Base-by-base conservation (phyloP, 2,329 filamentous ascomycete species). In the Fusarium pseudonygamai region DNA sequence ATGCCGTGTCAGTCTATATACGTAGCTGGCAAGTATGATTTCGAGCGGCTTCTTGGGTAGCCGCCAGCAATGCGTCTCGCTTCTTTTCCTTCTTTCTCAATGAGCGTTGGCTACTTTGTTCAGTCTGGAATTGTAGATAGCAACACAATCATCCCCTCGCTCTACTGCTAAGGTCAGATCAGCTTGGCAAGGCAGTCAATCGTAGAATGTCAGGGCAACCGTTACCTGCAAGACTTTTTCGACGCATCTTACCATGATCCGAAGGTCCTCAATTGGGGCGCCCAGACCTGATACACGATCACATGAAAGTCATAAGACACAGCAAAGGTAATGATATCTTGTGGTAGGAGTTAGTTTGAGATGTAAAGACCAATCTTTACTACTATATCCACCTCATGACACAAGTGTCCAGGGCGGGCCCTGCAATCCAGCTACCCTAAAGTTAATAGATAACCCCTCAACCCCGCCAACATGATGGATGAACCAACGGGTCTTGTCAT, bases 391-490 rank as follows among this genome's bases (percentile, higher is more conserved):
- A 28, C 16, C 47, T 34, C 47, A 50, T 34, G 49, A 52, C n/a
- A 52, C 20, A 52, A 26, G 49, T 36, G n/a, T n/a, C 18, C n/a
- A 26, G 18, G 20, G n/a, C 34, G 13, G 24, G n/a, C 18, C 13
- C 5, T 24, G 26, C 37, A 43, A 30, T 43, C 43, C 34, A 37
- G 24, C 40, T 70, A 69, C 65, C 59, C 59, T 69, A 10, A 49
- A 32, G 15, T 4, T 24, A 1, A 13, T 30, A 16, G 39, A 9
- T 7, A 16, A 60, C 46, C 61, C 55, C 57, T 58, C 57, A 59
- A 71, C 69, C 69, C 69, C 69, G 69, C 69, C 57, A 71, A 55
- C 30, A 71, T 71, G 69, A 71, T 71, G 37, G 69, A 71, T 71
- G 37, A 26, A 26, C 12, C 15, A 36, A 18, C 16, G 16, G 36